Percentiles rank a stretch among this genome's conserved stretches.
phyloP scores from a whole-genome alignment of 139 green algal species.

The Desmodesmus armatus region DNA sequence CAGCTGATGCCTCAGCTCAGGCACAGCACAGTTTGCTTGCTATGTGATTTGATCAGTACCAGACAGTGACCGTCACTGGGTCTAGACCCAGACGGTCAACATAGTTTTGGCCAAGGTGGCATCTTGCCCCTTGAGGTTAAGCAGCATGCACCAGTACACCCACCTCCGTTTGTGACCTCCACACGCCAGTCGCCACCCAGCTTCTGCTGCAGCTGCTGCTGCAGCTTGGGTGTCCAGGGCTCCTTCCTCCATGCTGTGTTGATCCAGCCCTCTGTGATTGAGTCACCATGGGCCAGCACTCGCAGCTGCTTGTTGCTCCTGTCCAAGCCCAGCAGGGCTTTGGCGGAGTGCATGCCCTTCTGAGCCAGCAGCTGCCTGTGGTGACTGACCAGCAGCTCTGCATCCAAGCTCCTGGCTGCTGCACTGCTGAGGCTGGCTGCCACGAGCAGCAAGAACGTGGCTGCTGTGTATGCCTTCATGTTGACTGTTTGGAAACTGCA shows the following conservation, averaged over 20 bases:
- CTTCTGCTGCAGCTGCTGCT: conserved; percentile 34
- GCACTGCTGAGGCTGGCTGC: background rate
- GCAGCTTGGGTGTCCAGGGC: conserved; percentile 8
- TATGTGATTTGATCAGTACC: too few species aligned
- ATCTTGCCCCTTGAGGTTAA: background rate
- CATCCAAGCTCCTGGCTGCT: background rate
- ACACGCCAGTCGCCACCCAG: conserved; percentile 11
- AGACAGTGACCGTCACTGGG: too few species aligned
- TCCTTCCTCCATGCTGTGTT: conserved; percentile 4
- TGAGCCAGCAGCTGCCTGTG: background rate
- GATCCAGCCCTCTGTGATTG: conserved; percentile 42
- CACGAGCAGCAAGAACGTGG: background rate
- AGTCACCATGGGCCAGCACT: conserved; percentile 41
- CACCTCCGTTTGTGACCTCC: conserved; percentile 29
- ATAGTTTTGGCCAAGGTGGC: too few species aligned
- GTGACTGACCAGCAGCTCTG: background rate
- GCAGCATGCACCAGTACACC: background rate
- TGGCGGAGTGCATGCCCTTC: background rate
- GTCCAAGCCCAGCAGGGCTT: conserved; percentile 36
- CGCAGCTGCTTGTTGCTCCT: conserved; percentile 33
- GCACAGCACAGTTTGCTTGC: too few species aligned
- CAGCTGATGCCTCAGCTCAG: too few species aligned
- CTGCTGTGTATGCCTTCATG: background rate
- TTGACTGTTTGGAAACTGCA: background rate
- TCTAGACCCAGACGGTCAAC: too few species aligned